Evolutionary conservation across 805 yeast species (phyloP).

Genomic region (Zygosaccharomyces bailii): DNA sequence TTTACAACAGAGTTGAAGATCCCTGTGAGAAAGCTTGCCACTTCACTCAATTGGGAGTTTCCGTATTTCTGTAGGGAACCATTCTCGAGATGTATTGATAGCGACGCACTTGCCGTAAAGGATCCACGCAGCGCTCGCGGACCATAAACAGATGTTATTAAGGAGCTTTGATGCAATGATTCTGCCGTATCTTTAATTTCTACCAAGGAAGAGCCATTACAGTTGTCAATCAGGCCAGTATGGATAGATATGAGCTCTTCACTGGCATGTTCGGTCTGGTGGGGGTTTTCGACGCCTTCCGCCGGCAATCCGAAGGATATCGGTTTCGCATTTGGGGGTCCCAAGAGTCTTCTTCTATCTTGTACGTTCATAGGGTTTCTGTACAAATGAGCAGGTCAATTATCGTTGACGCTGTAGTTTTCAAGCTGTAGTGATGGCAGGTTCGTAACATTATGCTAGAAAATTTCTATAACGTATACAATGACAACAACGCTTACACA

Average conservation of each 20-base stretch:
- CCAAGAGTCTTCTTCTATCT: constrained; percentile 84
- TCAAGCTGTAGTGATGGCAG: too few relatives aligned
- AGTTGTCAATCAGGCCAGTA: constrained; percentile 66
- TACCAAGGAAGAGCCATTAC: constrained; percentile 78
- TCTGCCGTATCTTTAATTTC: constrained; percentile 49
- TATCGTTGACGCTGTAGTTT: background rate
- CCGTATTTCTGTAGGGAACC: constrained; percentile 30
- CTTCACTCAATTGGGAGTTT: constrained; percentile 38
- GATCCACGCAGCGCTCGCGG: constrained; percentile 83
- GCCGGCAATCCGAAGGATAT: constrained; percentile 38
- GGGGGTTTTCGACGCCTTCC: constrained; percentile 17
- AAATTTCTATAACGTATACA: constrained; percentile 3
- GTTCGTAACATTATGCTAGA: background rate
- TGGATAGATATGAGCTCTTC: constrained; percentile 43
- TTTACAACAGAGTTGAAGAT: constrained; percentile 39
- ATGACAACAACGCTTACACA: background rate
- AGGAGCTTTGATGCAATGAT: constrained; percentile 35
- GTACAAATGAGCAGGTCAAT: background rate
- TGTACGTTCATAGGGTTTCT: constrained; percentile 34
- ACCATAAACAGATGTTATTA: constrained; percentile 76
- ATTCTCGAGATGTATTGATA: constrained; percentile 50
- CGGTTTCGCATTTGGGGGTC: constrained; percentile 67
- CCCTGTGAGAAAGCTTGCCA: constrained; percentile 40
- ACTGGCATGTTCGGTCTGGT: constrained; percentile 10
- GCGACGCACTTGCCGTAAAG: constrained; percentile 60